phyloP scores from a whole-genome alignment of 257 asterid genomes.

The Scutellaria galericulata region DNA sequence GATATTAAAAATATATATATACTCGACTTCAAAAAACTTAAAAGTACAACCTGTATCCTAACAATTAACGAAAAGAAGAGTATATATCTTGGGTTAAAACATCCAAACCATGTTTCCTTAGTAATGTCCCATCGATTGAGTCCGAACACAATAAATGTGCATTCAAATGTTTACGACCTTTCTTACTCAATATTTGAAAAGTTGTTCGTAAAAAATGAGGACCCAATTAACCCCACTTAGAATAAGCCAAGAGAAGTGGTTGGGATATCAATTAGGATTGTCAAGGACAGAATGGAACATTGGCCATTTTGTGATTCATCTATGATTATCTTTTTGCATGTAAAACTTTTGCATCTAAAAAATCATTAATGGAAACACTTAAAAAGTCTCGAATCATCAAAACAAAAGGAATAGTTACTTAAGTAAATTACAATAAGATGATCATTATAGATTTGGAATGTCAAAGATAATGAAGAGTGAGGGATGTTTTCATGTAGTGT shows the following conservation, averaged over 20 bases:
- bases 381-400: too few species aligned
- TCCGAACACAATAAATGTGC: constrained; percentile 38
- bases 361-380: too few species aligned
- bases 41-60: too few species aligned
- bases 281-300: constrained; percentile 24
- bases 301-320: neutral
- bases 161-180: constrained; percentile 26
- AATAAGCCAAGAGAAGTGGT: constrained; percentile 42
- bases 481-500: too few species aligned
- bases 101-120: constrained; percentile 17
- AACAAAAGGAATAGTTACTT: too few species aligned
- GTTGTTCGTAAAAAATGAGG: neutral
- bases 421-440: too few species aligned
- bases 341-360: too few species aligned
- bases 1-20: too few species aligned
- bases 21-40: too few species aligned
- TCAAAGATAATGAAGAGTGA: too few species aligned
- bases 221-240: constrained; percentile 22
- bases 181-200: constrained; percentile 20
- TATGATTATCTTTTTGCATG: neutral
- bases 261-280: constrained; percentile 38
- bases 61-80: neutral
- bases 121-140: constrained; percentile 39
- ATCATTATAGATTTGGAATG: too few species aligned
- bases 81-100: constrained; percentile 19